These are phyloP conservation scores for Bipolaris sorokiniana DNA, from an alignment of 2,329 filamentous ascomycete species.

Conservation along the genomic window DNA sequence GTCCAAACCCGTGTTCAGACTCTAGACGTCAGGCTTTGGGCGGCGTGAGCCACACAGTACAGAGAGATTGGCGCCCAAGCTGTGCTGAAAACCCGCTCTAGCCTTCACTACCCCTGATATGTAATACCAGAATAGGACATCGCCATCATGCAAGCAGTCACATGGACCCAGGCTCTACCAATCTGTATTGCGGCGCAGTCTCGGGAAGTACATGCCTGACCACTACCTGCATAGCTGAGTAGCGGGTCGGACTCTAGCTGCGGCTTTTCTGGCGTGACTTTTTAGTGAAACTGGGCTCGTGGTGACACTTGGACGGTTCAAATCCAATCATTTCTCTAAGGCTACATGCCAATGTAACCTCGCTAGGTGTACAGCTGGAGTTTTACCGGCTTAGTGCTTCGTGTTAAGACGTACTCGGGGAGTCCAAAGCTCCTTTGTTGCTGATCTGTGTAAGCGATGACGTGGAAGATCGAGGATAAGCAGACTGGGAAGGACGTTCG, in stretches of 20 bases:
- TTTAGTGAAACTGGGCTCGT: slow-evolving; percentile 11
- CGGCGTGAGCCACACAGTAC: slow-evolving; percentile 10
- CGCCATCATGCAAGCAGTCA: slow-evolving; percentile 21
- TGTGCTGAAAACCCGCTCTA: slow-evolving; percentile 11
- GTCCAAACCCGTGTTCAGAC: slow-evolving; percentile 11
- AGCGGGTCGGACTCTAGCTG: slow-evolving; percentile 11
- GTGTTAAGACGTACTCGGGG: slow-evolving; percentile 16
- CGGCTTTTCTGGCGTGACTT: slow-evolving; percentile 12
- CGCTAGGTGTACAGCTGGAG: slow-evolving; percentile 1
- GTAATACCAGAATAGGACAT: slow-evolving; percentile 16
- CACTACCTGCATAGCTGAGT: slow-evolving; percentile 7
- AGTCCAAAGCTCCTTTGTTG: slow-evolving; percentile 12
- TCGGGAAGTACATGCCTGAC: slow-evolving; percentile 5
- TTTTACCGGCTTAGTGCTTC: slow-evolving; percentile 3
- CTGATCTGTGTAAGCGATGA: slow-evolving; percentile 11
- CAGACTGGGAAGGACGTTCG: neutral
- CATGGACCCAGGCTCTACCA: neutral
- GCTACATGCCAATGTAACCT: neutral
- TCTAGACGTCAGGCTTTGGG: slow-evolving; percentile 8
- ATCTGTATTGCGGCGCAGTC: too few species aligned
- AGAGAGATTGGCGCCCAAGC: slow-evolving; percentile 18
- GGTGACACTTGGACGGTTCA: slow-evolving; percentile 1
- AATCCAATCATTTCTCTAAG: neutral
- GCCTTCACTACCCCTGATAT: slow-evolving; percentile 7
- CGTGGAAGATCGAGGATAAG: slow-evolving; percentile 13